phyloP scores from a whole-genome alignment of 2,329 filamentous ascomycete genomes.

The Helicocarpus griseus region DNA sequence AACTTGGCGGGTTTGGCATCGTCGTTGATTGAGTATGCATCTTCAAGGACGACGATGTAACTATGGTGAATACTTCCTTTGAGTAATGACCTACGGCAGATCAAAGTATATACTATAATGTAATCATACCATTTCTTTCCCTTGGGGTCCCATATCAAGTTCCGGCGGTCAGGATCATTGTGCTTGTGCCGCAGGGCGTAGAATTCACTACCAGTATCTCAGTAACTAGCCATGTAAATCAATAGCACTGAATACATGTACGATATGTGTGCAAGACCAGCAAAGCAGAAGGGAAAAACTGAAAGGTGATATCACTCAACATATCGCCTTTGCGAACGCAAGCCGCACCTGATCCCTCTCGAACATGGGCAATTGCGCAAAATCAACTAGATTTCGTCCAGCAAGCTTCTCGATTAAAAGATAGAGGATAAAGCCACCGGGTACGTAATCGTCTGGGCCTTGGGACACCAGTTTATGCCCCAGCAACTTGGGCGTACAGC shows the following conservation, averaged over 20 bases:
- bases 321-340: conserved; percentile 10
- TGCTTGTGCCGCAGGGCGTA: conserved; percentile 7
- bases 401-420: conserved; percentile 10
- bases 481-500: not conserved
- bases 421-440: conserved; percentile 6
- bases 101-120: not conserved
- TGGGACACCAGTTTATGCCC: not conserved
- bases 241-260: too few species aligned
- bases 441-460: conserved; percentile 1
- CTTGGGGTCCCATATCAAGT: conserved; percentile 10
- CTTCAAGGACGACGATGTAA: conserved; percentile 12
- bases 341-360: conserved; percentile 10
- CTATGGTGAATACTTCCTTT: conserved; percentile 1
- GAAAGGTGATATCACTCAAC: not conserved
- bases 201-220: conserved; percentile 9
- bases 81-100: not conserved
- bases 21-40: conserved; percentile 3
- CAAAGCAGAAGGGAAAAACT: not conserved
- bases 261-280: too few species aligned
- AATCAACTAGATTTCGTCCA: conserved; percentile 9
- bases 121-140: conserved; percentile 11
- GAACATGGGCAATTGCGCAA: conserved; percentile 6
- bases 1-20: conserved; percentile 1
- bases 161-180: conserved; percentile 18
- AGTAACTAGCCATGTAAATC: not conserved